These are phyloP conservation scores for Entophlyctis helioformis DNA, from an alignment of 192 early-diverging fungal genomes.

Conservation along the genomic window DNA sequence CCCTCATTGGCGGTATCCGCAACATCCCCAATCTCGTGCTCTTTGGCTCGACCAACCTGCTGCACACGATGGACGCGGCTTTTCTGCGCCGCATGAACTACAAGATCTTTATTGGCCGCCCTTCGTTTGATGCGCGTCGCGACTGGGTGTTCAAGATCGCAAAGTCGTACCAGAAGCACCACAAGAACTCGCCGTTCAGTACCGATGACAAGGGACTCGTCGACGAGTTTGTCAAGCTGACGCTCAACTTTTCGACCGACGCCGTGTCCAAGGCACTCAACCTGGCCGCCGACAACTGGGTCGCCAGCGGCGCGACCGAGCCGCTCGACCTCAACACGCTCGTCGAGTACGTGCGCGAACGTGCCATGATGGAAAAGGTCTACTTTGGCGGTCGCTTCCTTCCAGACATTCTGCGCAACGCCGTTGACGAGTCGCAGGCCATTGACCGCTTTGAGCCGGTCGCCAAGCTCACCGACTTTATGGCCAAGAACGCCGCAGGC, in stretches of 20 bases:
- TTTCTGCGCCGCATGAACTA: constrained; percentile 1
- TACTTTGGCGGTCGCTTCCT: neutral
- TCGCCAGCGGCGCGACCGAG: neutral
- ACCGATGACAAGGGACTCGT: neutral
- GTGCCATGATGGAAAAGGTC: constrained; percentile 2
- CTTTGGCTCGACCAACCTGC: neutral
- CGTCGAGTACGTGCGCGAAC: neutral
- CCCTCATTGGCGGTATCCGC: neutral
- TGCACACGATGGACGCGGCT: constrained; percentile 1
- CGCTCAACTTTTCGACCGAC: constrained; percentile 2
- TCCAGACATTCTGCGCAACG: too few species aligned
- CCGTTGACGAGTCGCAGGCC: too few species aligned
- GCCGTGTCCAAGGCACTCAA: neutral
- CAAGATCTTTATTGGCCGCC: constrained; percentile 1
- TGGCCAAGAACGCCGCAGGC: too few species aligned
- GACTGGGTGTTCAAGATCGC: neutral
- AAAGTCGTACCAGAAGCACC: neutral
- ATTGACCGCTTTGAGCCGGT: too few species aligned
- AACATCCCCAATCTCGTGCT: constrained; percentile 2
- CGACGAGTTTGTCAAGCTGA: neutral
- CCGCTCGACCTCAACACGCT: neutral
- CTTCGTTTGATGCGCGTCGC: neutral
- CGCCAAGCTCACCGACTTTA: too few species aligned
- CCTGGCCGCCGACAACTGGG: neutral
- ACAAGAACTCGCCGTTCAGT: too few species aligned